Evolutionary conservation across 2,329 filamentous ascomycete species (phyloP).

Genomic region (Scedosporium apiospermum): DNA sequence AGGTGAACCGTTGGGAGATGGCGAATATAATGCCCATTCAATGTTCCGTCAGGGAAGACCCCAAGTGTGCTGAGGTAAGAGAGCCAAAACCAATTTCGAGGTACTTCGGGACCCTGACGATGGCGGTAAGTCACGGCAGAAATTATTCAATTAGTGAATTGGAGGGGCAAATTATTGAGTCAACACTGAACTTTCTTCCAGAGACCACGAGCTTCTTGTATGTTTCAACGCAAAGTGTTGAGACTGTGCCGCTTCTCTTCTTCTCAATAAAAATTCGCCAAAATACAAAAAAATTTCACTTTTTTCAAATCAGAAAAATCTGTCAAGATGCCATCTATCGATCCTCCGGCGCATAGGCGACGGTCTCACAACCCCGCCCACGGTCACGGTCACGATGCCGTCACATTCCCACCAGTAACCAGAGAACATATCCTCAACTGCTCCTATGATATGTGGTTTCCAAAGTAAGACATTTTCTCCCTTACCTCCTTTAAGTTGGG

Average conservation of each 20-base stretch:
- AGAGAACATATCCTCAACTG: constrained; percentile 87
- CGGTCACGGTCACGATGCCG: not conserved
- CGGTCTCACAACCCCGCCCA: not conserved
- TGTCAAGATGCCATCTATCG: not conserved
- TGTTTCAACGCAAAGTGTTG: not conserved
- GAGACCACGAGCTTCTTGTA: not conserved
- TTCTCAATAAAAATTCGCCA: not conserved
- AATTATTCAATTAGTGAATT: not conserved
- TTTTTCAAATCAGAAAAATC: not conserved
- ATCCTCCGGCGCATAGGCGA: not conserved
- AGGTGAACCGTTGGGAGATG: not conserved
- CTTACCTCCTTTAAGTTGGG: not conserved
- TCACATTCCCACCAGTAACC: constrained; percentile 71
- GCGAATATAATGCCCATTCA: not conserved
- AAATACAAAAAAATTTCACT: not conserved
- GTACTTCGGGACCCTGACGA: not conserved
- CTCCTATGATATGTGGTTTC: constrained; percentile 88
- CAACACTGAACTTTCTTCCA: not conserved
- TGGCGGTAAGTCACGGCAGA: constrained; percentile 1
- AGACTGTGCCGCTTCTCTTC: not conserved
- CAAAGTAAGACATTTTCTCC: constrained; percentile 38
- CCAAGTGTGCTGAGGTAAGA: not conserved
- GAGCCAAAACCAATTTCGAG: not conserved
- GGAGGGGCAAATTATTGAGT: not conserved
- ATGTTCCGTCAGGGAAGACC: not conserved